Percentiles rank a stretch among this genome's conserved stretches.
phyloP scores from a whole-genome alignment of 352 stramenopile genomes.

The Phytophthora kernoviae region DNA sequence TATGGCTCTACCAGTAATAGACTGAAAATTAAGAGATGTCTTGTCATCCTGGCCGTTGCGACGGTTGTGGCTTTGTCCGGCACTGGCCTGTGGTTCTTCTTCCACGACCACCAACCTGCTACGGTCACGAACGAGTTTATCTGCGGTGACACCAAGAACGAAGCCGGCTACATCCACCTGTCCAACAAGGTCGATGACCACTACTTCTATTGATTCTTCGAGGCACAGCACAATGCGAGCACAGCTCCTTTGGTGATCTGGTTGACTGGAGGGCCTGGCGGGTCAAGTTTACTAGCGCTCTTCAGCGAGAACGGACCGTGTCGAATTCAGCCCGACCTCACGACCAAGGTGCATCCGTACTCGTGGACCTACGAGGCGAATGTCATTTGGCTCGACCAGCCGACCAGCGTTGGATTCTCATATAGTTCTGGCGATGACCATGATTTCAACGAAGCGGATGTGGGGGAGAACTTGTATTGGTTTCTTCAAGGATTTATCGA shows the following conservation, averaged over 20 bases:
- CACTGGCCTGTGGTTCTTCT: constrained; percentile 17
- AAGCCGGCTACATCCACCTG: constrained; percentile 56
- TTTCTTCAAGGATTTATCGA: constrained; percentile 58
- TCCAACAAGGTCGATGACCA: constrained; percentile 61
- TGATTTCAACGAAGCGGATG: constrained; percentile 43
- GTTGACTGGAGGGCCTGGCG: constrained; percentile 57
- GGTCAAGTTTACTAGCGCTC: constrained; percentile 52
- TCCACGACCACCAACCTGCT: constrained; percentile 7
- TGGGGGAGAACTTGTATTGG: constrained; percentile 57
- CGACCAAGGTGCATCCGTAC: constrained; percentile 43
- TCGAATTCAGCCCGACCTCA: constrained; percentile 38
- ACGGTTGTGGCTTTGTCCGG: constrained; percentile 10
- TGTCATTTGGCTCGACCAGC: constrained; percentile 61
- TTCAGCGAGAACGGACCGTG: constrained; percentile 64
- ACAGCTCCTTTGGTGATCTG: constrained; percentile 57
- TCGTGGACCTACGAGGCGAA: constrained; percentile 60
- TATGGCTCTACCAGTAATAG: constrained; percentile 21
- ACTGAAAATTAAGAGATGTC: constrained; percentile 22
- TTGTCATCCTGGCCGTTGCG: constrained; percentile 13
- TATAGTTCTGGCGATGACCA: constrained; percentile 29
- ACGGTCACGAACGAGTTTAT: constrained; percentile 7
- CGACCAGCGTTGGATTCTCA: constrained; percentile 52
- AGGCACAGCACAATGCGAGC: constrained; percentile 36
- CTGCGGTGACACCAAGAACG: constrained; percentile 35
- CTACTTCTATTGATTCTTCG: constrained; percentile 77